Conservation (phyloP, 2,329 filamentous ascomycete genomes). For the Juglanconis oblonga region DNA sequence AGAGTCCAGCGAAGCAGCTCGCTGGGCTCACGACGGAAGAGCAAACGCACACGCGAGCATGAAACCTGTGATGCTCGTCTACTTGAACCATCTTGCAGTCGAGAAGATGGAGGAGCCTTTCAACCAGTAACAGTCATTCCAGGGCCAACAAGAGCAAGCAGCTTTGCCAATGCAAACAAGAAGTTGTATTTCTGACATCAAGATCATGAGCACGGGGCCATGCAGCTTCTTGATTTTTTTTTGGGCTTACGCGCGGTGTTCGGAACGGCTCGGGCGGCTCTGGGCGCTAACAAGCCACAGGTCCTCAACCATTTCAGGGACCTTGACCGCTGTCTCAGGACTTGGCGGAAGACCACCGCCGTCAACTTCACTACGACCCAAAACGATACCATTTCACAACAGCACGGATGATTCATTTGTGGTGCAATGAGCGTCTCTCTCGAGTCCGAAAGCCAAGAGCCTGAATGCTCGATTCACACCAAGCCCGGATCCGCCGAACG, state of each 20-base stretch:
- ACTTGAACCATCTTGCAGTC: not conserved
- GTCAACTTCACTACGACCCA: not conserved
- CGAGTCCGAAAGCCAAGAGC: conserved; percentile 1
- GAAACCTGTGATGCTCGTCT: not conserved
- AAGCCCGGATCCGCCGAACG: conserved; percentile 4
- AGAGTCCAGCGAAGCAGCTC: not conserved
- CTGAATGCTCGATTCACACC: conserved; percentile 1
- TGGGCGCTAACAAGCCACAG: not conserved
- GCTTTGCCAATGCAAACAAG: conserved; percentile 6
- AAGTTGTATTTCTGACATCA: conserved; percentile 11
- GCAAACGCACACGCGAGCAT: not conserved
- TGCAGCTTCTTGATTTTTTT: not conserved
- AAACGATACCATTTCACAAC: not conserved
- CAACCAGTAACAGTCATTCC: not conserved
- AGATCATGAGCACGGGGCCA: not conserved
- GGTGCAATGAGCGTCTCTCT: conserved; percentile 5
- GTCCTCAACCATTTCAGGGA: not conserved
- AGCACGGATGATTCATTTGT: not conserved
- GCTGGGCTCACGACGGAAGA: not conserved
- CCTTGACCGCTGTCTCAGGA: not conserved
- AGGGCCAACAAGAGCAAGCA: not conserved
- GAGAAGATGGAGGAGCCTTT: not conserved
- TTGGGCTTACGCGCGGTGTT: not conserved
- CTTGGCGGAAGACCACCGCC: not conserved
- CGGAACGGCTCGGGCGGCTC: not conserved